phyloP scores from a whole-genome alignment of 2,329 filamentous ascomycete genomes.

The Elsinoe necatrix region DNA sequence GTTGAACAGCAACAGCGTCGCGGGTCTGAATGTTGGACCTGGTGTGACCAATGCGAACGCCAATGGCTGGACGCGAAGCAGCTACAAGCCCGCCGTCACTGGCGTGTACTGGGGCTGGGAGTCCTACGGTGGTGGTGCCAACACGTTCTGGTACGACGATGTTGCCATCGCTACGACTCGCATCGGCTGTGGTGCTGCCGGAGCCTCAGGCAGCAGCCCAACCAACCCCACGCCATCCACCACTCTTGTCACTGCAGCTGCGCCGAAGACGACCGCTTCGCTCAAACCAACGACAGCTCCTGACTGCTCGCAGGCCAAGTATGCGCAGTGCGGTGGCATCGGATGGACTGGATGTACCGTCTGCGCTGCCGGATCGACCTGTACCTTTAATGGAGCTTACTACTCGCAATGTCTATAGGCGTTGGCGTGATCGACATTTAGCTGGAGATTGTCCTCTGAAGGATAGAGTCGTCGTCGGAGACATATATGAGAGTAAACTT shows the following conservation, averaged over 20 bases:
- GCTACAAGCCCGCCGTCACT: constrained; percentile 44
- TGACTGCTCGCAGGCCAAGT: constrained; percentile 13
- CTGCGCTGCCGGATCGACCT: constrained; percentile 30
- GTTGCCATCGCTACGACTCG: constrained; percentile 42
- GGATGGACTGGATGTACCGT: constrained; percentile 30
- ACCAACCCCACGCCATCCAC: neutral
- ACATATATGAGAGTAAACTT: neutral
- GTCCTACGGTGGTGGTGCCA: constrained; percentile 51
- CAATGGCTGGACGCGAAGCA: constrained; percentile 43
- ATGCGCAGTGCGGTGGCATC: constrained; percentile 28
- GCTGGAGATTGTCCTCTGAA: neutral
- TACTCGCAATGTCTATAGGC: constrained; percentile 31
- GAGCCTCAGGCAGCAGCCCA: neutral
- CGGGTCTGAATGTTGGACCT: constrained; percentile 43
- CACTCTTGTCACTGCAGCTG: neutral
- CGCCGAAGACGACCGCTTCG: neutral
- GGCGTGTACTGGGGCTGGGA: constrained; percentile 57
- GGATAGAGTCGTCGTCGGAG: neutral
- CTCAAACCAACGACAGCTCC: constrained; percentile 11
- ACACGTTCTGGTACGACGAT: constrained; percentile 58
- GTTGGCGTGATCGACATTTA: neutral
- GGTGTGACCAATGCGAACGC: constrained; percentile 45
- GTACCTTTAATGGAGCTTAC: constrained; percentile 27
- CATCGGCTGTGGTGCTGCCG: constrained; percentile 38
- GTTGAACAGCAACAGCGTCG: constrained; percentile 46